Evolutionary conservation across 2,329 filamentous ascomycete genomes (phyloP).

Genomic region (Claviceps sp.): DNA sequence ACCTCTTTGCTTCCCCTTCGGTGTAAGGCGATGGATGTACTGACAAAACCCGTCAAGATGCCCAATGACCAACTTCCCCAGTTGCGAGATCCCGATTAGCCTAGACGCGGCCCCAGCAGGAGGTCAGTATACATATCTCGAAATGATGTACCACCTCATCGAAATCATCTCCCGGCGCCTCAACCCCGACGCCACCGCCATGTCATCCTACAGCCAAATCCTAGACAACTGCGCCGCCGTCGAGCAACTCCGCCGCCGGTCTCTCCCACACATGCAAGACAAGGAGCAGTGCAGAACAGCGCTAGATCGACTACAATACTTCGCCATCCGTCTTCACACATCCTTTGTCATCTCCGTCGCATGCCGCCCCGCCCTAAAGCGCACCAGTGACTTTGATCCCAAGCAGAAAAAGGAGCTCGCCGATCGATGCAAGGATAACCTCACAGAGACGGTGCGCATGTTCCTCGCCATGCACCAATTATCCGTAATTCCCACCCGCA

Average conservation of each 20-base stretch:
- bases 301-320: conserved; percentile 49
- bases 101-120: conserved; percentile 19
- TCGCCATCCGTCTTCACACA: conserved; percentile 50
- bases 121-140: conserved; percentile 43
- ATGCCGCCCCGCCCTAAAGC: conserved; percentile 47
- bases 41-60: conserved; percentile 22
- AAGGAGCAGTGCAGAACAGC: conserved; percentile 53
- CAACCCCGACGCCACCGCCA: conserved; percentile 38
- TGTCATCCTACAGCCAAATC: conserved; percentile 40
- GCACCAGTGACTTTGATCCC: conserved; percentile 36
- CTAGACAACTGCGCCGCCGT: conserved; percentile 43
- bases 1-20: not conserved
- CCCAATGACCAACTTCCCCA: conserved; percentile 48
- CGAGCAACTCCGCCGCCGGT: conserved; percentile 35
- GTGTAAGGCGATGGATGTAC: not conserved
- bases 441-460: conserved; percentile 54
- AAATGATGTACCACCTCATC: conserved; percentile 53
- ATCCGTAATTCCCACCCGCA: conserved; percentile 51
- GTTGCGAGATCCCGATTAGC: conserved; percentile 38
- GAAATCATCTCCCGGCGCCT: conserved; percentile 45
- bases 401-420: conserved; percentile 42
- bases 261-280: conserved; percentile 38
- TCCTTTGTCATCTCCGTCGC: conserved; percentile 53
- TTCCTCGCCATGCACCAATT: conserved; percentile 57
- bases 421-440: conserved; percentile 46